Percentiles rank a stretch among this genome's conserved stretches.
These are phyloP conservation scores for Albugo candida DNA, from an alignment of 352 stramenopile genomes.

Conservation along the genomic window DNA sequence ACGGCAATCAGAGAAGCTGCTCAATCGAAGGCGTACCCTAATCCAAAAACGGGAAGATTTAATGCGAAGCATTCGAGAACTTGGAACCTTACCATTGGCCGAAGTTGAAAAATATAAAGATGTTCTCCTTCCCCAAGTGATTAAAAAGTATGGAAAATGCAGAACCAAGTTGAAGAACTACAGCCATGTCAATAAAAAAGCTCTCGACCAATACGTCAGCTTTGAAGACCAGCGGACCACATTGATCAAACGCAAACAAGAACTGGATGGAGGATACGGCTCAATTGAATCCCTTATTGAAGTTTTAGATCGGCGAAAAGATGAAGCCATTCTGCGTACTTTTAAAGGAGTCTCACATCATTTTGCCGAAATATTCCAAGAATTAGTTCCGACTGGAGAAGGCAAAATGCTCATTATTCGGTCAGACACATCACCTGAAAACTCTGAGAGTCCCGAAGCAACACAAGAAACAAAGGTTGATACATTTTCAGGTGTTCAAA, in stretches of 20 bases:
- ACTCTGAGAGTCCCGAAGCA: slow-evolving; percentile 27
- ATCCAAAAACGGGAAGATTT: slow-evolving; percentile 86
- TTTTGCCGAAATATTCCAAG: slow-evolving; percentile 96
- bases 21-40: slow-evolving; percentile 57
- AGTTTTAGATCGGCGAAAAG: slow-evolving; percentile 90
- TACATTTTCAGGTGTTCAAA: slow-evolving; percentile 94
- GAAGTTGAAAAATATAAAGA: slow-evolving; percentile 86
- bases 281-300: slow-evolving; percentile 79
- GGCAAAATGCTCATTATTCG: slow-evolving; percentile 94
- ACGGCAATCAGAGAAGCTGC: slow-evolving; percentile 61
- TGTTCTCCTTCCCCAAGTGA: slow-evolving; percentile 79
- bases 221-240: slow-evolving; percentile 87
- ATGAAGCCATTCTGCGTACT: slow-evolving; percentile 97
- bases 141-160: slow-evolving; percentile 85
- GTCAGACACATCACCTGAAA: slow-evolving; percentile 23
- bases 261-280: slow-evolving; percentile 89
- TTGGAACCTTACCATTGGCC: slow-evolving; percentile 87
- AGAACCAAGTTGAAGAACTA: slow-evolving; percentile 96
- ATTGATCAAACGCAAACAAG: slow-evolving; percentile 88
- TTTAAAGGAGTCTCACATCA: slow-evolving; percentile 96
- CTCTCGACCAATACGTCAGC: slow-evolving; percentile 97
- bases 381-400: slow-evolving; percentile 93
- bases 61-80: slow-evolving; percentile 91
- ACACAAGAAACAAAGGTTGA: slow-evolving; percentile 41
- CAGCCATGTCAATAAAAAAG: slow-evolving; percentile 99